These are phyloP conservation scores for Coniochaeta hoffmannii DNA, from an alignment of 2,329 filamentous ascomycete species.

Conservation along the genomic window DNA sequence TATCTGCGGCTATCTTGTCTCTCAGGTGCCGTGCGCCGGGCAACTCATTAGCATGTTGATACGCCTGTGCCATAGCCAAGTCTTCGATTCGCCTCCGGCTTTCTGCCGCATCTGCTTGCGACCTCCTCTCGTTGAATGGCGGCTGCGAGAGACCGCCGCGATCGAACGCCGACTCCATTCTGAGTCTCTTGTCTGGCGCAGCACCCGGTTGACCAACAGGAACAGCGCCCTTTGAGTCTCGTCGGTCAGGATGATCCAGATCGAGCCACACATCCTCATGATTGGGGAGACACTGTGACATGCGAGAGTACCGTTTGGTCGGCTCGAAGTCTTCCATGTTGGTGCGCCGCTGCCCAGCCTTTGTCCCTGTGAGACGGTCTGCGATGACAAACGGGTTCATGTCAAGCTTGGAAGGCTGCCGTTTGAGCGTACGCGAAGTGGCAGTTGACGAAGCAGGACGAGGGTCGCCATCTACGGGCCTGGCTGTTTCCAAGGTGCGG, in stretches of 20 bases:
- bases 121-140: neutral
- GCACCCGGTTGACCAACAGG: neutral
- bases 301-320: neutral
- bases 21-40: neutral
- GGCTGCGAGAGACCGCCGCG: neutral
- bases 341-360: neutral
- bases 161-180: neutral
- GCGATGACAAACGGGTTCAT: neutral
- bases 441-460: neutral
- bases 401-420: neutral
- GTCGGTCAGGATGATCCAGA: neutral
- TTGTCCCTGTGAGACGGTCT: neutral
- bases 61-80: neutral
- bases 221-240: neutral
- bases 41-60: conserved; percentile 1
- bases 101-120: neutral
- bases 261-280: neutral
- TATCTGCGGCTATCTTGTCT: neutral
- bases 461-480: neutral
- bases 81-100: no score
- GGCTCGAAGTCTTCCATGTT: neutral
- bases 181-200: neutral
- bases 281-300: neutral
- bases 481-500: neutral
- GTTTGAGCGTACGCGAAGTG: neutral